Base-by-base conservation (phyloP, 805 yeast genomes). In the Nakazawaea ernobii region DNA sequence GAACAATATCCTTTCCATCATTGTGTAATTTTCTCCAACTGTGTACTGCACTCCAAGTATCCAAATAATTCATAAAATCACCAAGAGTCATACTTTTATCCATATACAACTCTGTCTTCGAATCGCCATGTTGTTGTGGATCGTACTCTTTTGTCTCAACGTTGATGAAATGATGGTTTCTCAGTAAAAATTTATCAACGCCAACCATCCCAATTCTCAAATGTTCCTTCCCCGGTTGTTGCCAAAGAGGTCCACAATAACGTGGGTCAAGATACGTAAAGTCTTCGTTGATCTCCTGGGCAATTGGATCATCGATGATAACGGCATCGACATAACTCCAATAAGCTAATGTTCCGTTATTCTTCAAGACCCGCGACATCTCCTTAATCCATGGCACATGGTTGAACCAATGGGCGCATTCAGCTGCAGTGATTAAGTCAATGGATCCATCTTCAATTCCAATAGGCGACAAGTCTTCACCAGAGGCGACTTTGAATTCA, bases 341-440 rank as follows among this genome's bases (percentile, higher is more conserved):
- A 51, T 77, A 75, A 0, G 90, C 86, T 41, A 89, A 58, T 0
- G 90, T 82, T 1, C 94, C 95, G 26, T 48, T 43, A 6, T 47
- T 45, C 28, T 50, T 50, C 50, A 88, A 67, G 11, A 79, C 66
- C 5, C 77, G 56, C 17, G 67, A 63, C 1, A 77, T 70, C 50
- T 77, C 79, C 5, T 61, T 55, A 59, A 79, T 80, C 59, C 82
- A 83, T 28, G 54, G 53, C 0, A 68, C 66, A 49, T 77, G 82
- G 48, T 83, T 73, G 53, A 86, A 75, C 95, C 95, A 88, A 62
- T 88, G 96, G 20, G 75, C 76, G 45, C 89, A 84, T 59, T 88
- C 90, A 1, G 90, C 94, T 8, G 81, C 85, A 2, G 90, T 80
- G 14, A 89, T 63, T 51, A 86, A 54, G 57, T 84, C 91, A 9